Evolutionary conservation across 2,329 filamentous ascomycete genomes (phyloP).

Genomic region (Whalleya microplaca): DNA sequence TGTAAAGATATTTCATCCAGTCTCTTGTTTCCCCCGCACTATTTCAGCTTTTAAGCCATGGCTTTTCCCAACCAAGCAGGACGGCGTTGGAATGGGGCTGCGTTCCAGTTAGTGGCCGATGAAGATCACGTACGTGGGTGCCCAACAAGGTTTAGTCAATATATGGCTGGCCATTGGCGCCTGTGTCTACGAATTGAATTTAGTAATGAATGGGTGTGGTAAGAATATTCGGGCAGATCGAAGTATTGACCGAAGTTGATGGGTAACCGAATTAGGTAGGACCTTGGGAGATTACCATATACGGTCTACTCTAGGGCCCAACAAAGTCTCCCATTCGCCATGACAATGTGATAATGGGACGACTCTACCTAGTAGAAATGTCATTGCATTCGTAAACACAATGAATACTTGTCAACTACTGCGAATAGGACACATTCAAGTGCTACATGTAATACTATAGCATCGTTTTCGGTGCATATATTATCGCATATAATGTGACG

Average conservation of each 20-base stretch:
- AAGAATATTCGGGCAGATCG: neutral
- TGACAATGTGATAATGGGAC: neutral
- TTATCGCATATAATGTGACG: no score
- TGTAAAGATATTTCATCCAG: neutral
- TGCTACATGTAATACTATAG: no score
- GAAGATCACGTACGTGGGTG: neutral
- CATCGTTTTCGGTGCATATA: no score
- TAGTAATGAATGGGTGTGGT: neutral
- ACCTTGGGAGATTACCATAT: slow-evolving; percentile 3
- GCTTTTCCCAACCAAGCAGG: neutral
- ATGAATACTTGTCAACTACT: no score
- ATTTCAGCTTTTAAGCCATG: neutral
- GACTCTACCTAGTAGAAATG: neutral
- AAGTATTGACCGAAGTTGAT: no score
- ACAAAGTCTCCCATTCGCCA: slow-evolving; percentile 12
- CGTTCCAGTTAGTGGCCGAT: neutral
- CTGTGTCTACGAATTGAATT: neutral
- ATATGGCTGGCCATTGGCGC: neutral
- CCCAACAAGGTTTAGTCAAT: neutral
- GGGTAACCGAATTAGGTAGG: neutral
- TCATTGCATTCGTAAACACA: no score
- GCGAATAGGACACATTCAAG: no score
- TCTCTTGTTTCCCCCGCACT: neutral
- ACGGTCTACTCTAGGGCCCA: neutral
- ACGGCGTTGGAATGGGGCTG: neutral